These are phyloP conservation scores for Phytophthora brassicae DNA, from an alignment of 352 stramenopile species.

Conservation along the genomic window DNA sequence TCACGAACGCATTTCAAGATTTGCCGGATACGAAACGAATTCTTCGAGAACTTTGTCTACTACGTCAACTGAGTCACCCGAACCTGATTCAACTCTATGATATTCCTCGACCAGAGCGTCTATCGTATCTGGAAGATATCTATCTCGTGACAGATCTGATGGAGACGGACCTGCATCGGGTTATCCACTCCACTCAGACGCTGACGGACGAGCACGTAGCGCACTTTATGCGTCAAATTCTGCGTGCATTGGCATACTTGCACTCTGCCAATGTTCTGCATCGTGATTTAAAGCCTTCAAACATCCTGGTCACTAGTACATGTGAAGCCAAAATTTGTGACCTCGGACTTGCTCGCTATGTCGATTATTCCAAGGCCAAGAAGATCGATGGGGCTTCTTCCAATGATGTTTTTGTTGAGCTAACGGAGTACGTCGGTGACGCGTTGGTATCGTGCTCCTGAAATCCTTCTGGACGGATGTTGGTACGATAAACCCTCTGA, in stretches of 20 bases:
- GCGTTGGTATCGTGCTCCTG: slow-evolving; percentile 82
- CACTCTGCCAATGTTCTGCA: slow-evolving; percentile 97
- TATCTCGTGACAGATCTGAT: slow-evolving; percentile 97
- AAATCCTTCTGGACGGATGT: slow-evolving; percentile 91
- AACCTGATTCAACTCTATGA: slow-evolving; percentile 95
- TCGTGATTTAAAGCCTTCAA: slow-evolving; percentile 95
- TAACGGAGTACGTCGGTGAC: slow-evolving; percentile 86
- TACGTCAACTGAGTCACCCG: slow-evolving; percentile 85
- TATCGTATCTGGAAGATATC: slow-evolving; percentile 95
- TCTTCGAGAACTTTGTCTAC: slow-evolving; percentile 92
- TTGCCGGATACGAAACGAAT: slow-evolving; percentile 91
- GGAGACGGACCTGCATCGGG: slow-evolving; percentile 91
- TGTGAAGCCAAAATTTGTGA: slow-evolving; percentile 97
- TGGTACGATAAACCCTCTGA: slow-evolving; percentile 79
- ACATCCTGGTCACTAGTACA: slow-evolving; percentile 96
- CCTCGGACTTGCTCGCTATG: slow-evolving; percentile 89
- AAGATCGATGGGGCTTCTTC: slow-evolving; percentile 32
- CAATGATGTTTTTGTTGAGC: slow-evolving; percentile 52
- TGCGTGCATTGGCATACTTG: slow-evolving; percentile 96
- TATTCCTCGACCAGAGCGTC: slow-evolving; percentile 89
- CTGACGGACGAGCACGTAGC: slow-evolving; percentile 91
- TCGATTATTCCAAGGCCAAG: slow-evolving; percentile 64
- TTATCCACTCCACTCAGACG: slow-evolving; percentile 91
- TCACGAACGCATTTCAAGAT: slow-evolving; percentile 82
- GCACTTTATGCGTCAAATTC: slow-evolving; percentile 97